Conservation (phyloP, 2,329 filamentous ascomycete species). For the Exophiala xenobiotica region DNA sequence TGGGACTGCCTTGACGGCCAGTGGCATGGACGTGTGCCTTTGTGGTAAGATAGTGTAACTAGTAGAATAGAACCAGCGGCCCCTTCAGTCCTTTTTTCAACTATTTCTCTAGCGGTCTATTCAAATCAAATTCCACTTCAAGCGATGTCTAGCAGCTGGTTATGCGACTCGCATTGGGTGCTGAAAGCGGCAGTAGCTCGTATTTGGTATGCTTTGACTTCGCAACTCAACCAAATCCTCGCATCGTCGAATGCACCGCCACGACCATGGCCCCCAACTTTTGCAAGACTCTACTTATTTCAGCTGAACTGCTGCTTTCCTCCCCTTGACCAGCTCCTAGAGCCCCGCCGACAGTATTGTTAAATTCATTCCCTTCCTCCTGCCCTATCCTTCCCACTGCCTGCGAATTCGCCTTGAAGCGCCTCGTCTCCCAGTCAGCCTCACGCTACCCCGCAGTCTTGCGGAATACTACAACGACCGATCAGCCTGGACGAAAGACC, state of each 20-base stretch:
- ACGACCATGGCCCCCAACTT: slow-evolving; percentile 1
- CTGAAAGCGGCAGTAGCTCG: no score
- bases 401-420: neutral
- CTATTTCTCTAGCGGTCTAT: no score
- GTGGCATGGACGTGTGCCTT: no score
- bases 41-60: no score
- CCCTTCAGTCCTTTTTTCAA: no score
- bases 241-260: neutral
- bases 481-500: neutral
- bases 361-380: neutral
- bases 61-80: no score
- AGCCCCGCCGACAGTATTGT: neutral
- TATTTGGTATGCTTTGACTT: slow-evolving; percentile 13
- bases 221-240: slow-evolving; percentile 1
- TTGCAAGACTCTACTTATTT: neutral
- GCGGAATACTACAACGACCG: neutral
- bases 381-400: neutral
- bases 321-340: neutral
- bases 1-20: no score
- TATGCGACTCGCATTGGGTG: no score
- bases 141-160: no score
- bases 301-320: neutral
- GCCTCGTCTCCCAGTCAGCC: neutral
- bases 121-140: no score
- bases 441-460: neutral